A percentile compares a stretch with the other conserved stretches of the same genome.
Evolutionary conservation across 345 rosid species (phyloP).

Genomic region (Eucalyptus dawsonii): DNA sequence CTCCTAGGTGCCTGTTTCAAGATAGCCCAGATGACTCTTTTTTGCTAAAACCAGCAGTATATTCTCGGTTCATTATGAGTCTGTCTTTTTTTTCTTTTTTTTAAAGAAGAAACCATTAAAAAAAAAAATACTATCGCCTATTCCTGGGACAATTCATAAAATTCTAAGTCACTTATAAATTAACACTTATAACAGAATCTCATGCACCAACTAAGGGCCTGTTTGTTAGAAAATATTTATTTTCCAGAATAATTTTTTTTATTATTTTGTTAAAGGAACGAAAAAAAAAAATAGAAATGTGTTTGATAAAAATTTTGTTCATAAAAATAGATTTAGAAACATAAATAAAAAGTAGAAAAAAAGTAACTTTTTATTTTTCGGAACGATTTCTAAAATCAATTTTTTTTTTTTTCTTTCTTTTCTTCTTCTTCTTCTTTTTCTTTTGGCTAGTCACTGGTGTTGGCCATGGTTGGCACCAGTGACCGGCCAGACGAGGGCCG

Average conservation of each 20-base stretch:
- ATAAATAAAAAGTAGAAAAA: too few relatives aligned
- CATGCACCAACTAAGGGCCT: not conserved
- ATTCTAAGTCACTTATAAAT: not conserved
- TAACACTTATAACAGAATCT: not conserved
- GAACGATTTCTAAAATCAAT: too few relatives aligned
- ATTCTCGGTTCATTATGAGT: not conserved
- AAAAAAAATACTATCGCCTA: not conserved
- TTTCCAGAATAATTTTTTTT: rapidly evolving
- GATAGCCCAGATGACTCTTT: not conserved
- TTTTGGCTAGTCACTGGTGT: too few relatives aligned
- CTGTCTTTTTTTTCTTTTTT: not conserved
- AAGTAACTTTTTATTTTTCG: rapidly evolving
- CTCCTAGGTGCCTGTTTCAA: not conserved
- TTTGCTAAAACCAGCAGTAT: not conserved
- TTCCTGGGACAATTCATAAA: not conserved
- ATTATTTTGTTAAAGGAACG: rapidly evolving
- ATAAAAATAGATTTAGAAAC: rapidly evolving
- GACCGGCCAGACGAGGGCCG: rapidly evolving
- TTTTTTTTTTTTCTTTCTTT: rapidly evolving
- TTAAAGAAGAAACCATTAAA: too few relatives aligned
- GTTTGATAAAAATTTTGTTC: too few relatives aligned
- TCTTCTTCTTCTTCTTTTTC: too few relatives aligned
- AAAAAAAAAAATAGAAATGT: too few relatives aligned
- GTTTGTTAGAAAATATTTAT: too few relatives aligned
- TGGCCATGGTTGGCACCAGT: too few relatives aligned